Conservation (phyloP, 2,329 filamentous ascomycete genomes). For the Hymenoscyphus salicellus region DNA sequence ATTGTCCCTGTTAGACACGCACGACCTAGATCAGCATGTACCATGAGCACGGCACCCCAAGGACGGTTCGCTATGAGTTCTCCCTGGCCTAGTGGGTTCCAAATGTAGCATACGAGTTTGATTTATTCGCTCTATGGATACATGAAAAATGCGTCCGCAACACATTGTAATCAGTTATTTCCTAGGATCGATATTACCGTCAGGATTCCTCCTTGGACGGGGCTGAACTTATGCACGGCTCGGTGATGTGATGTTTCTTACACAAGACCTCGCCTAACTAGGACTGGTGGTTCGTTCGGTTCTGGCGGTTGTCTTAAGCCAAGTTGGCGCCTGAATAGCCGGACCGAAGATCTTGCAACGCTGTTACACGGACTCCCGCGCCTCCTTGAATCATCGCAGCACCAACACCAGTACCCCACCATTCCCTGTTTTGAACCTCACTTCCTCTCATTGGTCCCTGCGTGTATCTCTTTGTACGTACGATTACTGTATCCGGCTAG, state of each 20-base stretch:
- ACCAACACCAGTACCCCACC: background rate
- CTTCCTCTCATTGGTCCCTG: background rate
- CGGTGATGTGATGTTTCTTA: conserved; percentile 7
- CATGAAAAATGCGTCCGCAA: background rate
- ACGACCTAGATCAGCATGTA: background rate
- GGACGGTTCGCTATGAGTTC: background rate
- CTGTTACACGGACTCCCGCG: conserved; percentile 10
- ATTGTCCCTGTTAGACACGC: background rate
- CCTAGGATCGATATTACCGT: background rate
- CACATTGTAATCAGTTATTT: background rate
- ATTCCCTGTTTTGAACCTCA: background rate
- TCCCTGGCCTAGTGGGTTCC: background rate
- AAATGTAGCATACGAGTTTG: background rate
- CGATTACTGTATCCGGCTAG: background rate
- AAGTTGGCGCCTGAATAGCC: background rate
- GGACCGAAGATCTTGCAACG: background rate
- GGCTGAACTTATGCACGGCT: conserved; percentile 11
- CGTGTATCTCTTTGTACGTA: background rate
- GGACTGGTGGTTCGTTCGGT: background rate
- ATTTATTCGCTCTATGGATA: background rate
- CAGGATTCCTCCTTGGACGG: background rate
- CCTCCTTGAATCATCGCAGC: background rate
- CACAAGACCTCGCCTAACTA: background rate
- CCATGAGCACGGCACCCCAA: no score
- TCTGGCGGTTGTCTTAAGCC: background rate